Percentiles rank a stretch among this genome's conserved stretches.
These are phyloP conservation scores for Simplicillium sp. DNA, from an alignment of 2,329 filamentous ascomycete genomes.

Conservation along the genomic window DNA sequence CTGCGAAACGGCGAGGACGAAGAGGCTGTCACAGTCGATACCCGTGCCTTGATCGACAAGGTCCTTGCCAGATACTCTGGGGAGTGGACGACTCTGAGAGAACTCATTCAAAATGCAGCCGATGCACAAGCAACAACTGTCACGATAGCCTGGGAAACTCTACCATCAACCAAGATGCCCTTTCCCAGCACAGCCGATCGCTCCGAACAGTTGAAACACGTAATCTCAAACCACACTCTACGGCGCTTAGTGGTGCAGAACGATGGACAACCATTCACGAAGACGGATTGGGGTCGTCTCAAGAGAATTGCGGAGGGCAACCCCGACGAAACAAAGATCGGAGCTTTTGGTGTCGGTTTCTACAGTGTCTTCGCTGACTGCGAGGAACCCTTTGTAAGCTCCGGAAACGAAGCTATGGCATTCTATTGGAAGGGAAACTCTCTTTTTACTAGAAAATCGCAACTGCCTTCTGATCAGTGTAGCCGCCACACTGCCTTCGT, in stretches of 20 bases:
- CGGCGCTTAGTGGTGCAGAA: conserved; percentile 86
- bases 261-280: conserved; percentile 77
- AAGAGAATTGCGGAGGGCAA: conserved; percentile 99
- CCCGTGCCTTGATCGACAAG: conserved; percentile 92
- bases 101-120: conserved; percentile 96
- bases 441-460: conserved; percentile 80
- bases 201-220: conserved; percentile 71
- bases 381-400: conserved; percentile 94
- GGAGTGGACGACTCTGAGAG: conserved; percentile 83
- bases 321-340: conserved; percentile 97
- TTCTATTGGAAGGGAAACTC: conserved; percentile 99
- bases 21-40: conserved; percentile 97
- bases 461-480: conserved; percentile 56
- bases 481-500: conserved; percentile 81
- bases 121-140: conserved; percentile 89
- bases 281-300: conserved; percentile 85
- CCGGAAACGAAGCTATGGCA: conserved; percentile 86
- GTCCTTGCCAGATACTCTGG: conserved; percentile 93
- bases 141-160: conserved; percentile 83
- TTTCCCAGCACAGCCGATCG: conserved; percentile 55
- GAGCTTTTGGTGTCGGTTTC: conserved; percentile 95
- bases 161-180: conserved; percentile 71
- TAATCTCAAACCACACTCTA: conserved; percentile 75
- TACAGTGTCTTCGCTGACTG: conserved; percentile 98
- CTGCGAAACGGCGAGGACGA: conserved; percentile 81